Evolutionary conservation across 352 stramenopile genomes (phyloP).

Genomic region (Globisporangium polare): DNA sequence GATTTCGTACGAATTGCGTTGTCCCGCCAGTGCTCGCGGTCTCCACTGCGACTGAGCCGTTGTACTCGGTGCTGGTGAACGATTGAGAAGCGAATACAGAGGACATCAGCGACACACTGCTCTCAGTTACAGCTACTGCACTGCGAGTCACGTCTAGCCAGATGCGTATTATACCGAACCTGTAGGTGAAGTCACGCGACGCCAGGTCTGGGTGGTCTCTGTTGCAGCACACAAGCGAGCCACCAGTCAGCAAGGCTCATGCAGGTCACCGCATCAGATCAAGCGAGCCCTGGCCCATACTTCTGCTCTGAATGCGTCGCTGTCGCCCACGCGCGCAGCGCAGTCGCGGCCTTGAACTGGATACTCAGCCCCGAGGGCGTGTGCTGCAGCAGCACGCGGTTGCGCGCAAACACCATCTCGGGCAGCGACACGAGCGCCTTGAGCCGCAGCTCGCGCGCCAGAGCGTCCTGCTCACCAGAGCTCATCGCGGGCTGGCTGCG

Average conservation of each 20-base stretch:
- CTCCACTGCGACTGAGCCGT: conserved; percentile 25
- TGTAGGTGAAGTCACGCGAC: conserved; percentile 61
- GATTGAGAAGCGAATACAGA: conserved; percentile 10
- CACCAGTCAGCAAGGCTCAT: not conserved
- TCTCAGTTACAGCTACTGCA: too few relatives aligned
- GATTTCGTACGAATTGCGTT: conserved; percentile 7
- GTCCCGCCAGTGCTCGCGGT: not conserved
- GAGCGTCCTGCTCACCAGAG: conserved; percentile 26
- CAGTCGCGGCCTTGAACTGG: conserved; percentile 35
- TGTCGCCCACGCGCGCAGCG: conserved; percentile 46
- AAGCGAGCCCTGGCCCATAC: conserved; percentile 4
- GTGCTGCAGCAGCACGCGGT: conserved; percentile 27
- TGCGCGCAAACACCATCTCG: conserved; percentile 58
- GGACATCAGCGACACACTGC: not conserved
- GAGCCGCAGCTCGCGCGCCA: conserved; percentile 30
- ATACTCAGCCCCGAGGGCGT: conserved; percentile 24
- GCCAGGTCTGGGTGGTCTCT: conserved; percentile 28
- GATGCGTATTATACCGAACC: conserved; percentile 13
- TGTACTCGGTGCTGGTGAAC: conserved; percentile 29
- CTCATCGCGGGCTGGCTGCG: conserved; percentile 36
- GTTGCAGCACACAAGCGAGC: conserved; percentile 2
- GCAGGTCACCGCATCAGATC: not conserved
- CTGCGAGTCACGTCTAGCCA: too few relatives aligned
- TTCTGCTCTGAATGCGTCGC: conserved; percentile 11
- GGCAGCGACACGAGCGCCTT: conserved; percentile 35